Evolutionary conservation across 768 basidiomycete genomes (phyloP), one percentile per base, ranked within the genome.

Genomic region (Suillus lakei): DNA sequence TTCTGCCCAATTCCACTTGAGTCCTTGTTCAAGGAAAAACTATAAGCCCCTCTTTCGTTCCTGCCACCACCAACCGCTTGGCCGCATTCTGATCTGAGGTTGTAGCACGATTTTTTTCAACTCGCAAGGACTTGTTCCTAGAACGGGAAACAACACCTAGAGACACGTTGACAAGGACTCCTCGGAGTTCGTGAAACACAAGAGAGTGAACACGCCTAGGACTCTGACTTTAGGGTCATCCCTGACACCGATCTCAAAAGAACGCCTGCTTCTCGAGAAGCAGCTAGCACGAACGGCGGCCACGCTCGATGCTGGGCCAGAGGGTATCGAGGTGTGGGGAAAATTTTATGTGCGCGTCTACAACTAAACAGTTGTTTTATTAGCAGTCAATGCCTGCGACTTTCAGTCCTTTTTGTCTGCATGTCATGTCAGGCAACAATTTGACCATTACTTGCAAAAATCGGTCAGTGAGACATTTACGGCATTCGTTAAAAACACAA

Each of bases 1-100:
- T 36, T 16, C 28, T 28, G n/a, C 21, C 36, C 1, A 12, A 12
- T 38, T 38, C 18, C 43, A n/a, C 16, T 18, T 7, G 1, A 21
- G 18, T 23, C 56, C 56, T 39, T 58, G 34, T 58, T 32, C 36
- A 58, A 21, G 56, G 56, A 28, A 59, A 59, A 59, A 59, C 56
- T 18, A 54, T 32, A 32, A 32, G 53, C 53, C 53, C 53, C 53
- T 54, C 53, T 54, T 32, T 32, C 53, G 53, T 54, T 54, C 53
- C 51, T 53, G 51, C 51, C 28, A 53, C 51, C 18, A 53, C 26
- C 26, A 18, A 53, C 28, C 48, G 51, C 51, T 53, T 30, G 9
- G 26, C 28, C 51, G 51, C 50, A 30, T 51, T 51, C 28, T 28
- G 36, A n/a, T 39, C 9, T 58, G 38, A 23, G 13, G 10, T 18